phyloP scores from a whole-genome alignment of 208 protist genomes.

The Trypanosoma congolense region DNA sequence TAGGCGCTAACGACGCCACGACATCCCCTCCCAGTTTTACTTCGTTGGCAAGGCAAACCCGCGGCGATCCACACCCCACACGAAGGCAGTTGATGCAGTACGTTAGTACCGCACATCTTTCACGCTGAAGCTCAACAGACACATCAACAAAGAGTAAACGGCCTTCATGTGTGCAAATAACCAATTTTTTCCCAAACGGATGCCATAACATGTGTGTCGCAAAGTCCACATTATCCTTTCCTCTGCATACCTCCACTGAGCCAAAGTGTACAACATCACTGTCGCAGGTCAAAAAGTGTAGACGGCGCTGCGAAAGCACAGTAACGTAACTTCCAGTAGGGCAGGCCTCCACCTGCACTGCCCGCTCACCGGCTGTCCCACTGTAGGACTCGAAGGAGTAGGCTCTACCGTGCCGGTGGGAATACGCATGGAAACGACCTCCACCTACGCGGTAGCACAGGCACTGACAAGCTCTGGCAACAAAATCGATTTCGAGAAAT shows the following conservation, averaged over 20 bases:
- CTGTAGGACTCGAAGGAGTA: neutral
- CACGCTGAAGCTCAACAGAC: constrained; percentile 11
- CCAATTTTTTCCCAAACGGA: constrained; percentile 35
- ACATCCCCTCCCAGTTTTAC: constrained; percentile 38
- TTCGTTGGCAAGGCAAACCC: constrained; percentile 36
- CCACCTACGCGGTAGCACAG: no score
- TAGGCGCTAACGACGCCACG: constrained; percentile 26
- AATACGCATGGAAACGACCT: constrained; percentile 16
- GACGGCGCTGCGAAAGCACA: constrained; percentile 43
- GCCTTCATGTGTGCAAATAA: constrained; percentile 39
- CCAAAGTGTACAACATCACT: constrained; percentile 35
- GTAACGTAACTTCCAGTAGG: constrained; percentile 31
- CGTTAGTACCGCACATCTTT: constrained; percentile 1
- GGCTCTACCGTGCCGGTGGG: constrained; percentile 9
- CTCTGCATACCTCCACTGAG: constrained; percentile 29
- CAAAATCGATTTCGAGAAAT: no score
- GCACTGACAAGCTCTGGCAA: no score
- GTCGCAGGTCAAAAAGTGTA: constrained; percentile 53
- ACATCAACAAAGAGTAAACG: constrained; percentile 53
- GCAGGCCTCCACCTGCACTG: constrained; percentile 39
- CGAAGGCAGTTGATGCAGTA: constrained; percentile 9
- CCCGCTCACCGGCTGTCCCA: constrained; percentile 23
- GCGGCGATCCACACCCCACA: constrained; percentile 23
- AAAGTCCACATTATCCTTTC: constrained; percentile 40
- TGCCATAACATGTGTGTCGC: constrained; percentile 60